Evolutionary conservation across 768 basidiomycete genomes (phyloP).

Genomic region (Tylopilus rubrobrunneus): DNA sequence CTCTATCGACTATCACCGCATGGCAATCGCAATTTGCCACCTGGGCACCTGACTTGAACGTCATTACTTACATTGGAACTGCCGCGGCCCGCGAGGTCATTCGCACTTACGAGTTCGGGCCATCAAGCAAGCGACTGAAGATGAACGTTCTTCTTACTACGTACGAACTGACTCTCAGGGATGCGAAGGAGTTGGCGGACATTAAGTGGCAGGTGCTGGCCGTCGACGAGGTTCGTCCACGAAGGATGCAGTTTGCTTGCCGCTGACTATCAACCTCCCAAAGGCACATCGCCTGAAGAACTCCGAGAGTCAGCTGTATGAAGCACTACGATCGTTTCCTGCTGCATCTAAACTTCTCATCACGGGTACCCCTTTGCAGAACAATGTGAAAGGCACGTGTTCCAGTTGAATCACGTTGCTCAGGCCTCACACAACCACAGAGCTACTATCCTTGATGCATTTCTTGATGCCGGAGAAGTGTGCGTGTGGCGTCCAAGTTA

Average conservation of each 20-base stretch:
- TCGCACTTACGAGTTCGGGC: constrained; percentile 87
- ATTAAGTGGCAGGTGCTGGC: constrained; percentile 98
- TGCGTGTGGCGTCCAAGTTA: constrained; percentile 34
- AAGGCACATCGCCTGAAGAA: constrained; percentile 98
- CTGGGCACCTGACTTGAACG: constrained; percentile 97
- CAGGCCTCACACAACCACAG: constrained; percentile 38
- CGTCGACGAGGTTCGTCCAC: constrained; percentile 79
- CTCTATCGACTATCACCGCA: constrained; percentile 94
- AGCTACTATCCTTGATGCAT: constrained; percentile 95
- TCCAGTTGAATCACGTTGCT: constrained; percentile 4
- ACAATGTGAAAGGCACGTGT: constrained; percentile 90
- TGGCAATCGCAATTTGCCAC: constrained; percentile 94
- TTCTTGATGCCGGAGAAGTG: constrained; percentile 99
- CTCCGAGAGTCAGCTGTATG: constrained; percentile 94
- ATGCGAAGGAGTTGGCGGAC: constrained; percentile 80
- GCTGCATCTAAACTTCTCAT: constrained; percentile 93
- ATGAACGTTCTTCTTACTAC: constrained; percentile 98
- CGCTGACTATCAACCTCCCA: constrained; percentile 14
- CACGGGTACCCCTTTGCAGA: constrained; percentile 97
- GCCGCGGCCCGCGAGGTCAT: constrained; percentile 86
- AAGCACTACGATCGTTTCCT: constrained; percentile 85
- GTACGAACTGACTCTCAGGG: constrained; percentile 92
- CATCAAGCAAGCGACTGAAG: constrained; percentile 83
- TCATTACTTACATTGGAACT: constrained; percentile 94
- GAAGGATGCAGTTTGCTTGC: background rate